phyloP scores from a whole-genome alignment of 2,329 filamentous ascomycete genomes.

The Neofusicoccum cordaticola region DNA sequence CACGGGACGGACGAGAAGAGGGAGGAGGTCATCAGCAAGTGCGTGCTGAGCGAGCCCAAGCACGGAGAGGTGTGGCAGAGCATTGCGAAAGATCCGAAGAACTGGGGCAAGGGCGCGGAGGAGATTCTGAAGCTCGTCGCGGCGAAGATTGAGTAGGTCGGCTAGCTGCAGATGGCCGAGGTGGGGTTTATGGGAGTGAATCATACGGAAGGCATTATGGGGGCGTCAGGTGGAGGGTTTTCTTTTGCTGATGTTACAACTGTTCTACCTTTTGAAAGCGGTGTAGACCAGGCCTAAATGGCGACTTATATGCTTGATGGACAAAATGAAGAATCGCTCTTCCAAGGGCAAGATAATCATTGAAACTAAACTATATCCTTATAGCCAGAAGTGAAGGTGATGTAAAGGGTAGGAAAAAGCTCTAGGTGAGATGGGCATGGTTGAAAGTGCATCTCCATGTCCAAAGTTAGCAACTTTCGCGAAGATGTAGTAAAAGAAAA shows the following conservation, averaged over 20 bases:
- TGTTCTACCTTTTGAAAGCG: no score
- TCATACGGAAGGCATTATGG: neutral
- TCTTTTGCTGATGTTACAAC: neutral
- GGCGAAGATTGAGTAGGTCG: constrained; percentile 43
- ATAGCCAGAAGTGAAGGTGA: no score
- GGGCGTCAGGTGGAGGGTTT: neutral
- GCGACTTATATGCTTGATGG: no score
- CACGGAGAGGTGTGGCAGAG: constrained; percentile 92
- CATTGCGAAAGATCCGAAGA: constrained; percentile 80
- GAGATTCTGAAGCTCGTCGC: constrained; percentile 81
- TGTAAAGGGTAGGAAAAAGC: no score
- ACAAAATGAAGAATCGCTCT: no score
- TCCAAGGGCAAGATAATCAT: no score
- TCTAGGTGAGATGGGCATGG: no score
- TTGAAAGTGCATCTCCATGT: no score
- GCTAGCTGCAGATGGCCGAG: neutral
- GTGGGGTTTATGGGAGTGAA: neutral
- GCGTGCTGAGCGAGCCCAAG: constrained; percentile 76
- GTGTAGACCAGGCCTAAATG: no score
- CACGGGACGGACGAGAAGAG: constrained; percentile 95
- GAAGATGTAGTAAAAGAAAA: no score
- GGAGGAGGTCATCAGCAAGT: constrained; percentile 77
- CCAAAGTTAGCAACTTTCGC: no score
- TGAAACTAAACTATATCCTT: no score
- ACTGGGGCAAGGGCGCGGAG: constrained; percentile 71